Percentiles rank a stretch among this genome's conserved stretches.
Evolutionary conservation across 805 yeast genomes (phyloP).

Genomic region (Nakazawaea siamensis): DNA sequence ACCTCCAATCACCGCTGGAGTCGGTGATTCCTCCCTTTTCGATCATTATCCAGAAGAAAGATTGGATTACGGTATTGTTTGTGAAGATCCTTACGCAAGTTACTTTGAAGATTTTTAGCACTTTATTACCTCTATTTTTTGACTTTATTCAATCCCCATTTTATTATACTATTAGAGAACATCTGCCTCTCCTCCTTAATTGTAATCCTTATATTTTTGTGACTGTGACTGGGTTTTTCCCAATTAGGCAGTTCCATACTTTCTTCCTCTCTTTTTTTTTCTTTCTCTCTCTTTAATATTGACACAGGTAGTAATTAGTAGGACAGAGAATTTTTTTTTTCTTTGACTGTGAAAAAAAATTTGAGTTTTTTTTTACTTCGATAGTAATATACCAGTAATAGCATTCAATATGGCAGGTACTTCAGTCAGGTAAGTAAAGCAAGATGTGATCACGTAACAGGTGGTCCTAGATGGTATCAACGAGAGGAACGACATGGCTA

Average conservation of each 20-base stretch:
- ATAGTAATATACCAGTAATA: neutral
- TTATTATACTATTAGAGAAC: no score
- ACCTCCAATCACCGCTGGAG: conserved; percentile 56
- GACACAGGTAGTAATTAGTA: no score
- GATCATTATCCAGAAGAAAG: conserved; percentile 77
- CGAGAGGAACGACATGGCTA: no score
- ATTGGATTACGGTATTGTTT: conserved; percentile 72
- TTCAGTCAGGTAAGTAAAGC: conserved; percentile 93
- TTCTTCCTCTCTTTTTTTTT: neutral
- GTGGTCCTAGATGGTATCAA: no score
- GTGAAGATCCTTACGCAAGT: conserved; percentile 61
- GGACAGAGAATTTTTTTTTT: neutral
- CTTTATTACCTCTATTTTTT: no score
- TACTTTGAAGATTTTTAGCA: conserved; percentile 46
- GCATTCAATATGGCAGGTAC: conserved; percentile 89
- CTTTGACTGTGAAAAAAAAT: neutral
- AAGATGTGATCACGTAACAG: no score
- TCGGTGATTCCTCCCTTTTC: conserved; percentile 55
- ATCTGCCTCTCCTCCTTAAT: no score
- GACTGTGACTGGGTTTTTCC: conserved; percentile 10
- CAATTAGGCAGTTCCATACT: neutral
- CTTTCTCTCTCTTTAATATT: neutral
- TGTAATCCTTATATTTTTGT: no score
- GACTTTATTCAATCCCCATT: neutral
- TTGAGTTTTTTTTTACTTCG: conserved; percentile 2